Base-by-base conservation (phyloP, 192 early-diverging fungal genomes). In the Obelidium mucronatum region DNA sequence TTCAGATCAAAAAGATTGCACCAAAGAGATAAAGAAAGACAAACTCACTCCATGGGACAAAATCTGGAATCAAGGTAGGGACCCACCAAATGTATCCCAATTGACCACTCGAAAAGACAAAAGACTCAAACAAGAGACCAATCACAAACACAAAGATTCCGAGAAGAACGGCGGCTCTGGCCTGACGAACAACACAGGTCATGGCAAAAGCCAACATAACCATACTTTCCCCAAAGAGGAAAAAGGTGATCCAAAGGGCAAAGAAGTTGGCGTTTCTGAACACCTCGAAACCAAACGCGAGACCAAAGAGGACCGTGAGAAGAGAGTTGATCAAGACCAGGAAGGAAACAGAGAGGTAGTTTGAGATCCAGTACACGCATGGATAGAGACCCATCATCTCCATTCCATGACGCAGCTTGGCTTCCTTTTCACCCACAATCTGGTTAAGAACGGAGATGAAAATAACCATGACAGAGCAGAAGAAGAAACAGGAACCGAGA, bases 111-210 rank as follows among this genome's bases (percentile, higher is more conserved):
- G 75, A 75, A 60, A 87, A 87, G 13, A 87, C 86, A 76, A 87
- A 87, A 52, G 71, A 78, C 75, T 92, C 85, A 78, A 94, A 94
- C 28, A 94, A 67, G 28, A 94, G 81, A 2, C 93, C 93, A 76
- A 93, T 91, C 36, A 94, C 90, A 73, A 94, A 94, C 39, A 93
- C 42, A 67, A 93, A 94, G 66, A 94, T 94, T 58, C 92, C 92
- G 59, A 91, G 80, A 66, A 94, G 73, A 36, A 94, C 80, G 11
- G 88, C 93, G 1, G 87, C 87, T 22, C 89, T 75, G 63, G 90
- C 78, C 26, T 78, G 64, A 56, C 89, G 82, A 40, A 91, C 89
- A 70, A 93, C 84, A 33, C 88, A 90, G 3, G 92, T 93, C 73
- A 93, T 83, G 59, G 91, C 79, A 74, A 86, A 87, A 4, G 89